Base-by-base conservation (phyloP, 2,329 filamentous ascomycete species). In the Corynespora cassiicola region DNA sequence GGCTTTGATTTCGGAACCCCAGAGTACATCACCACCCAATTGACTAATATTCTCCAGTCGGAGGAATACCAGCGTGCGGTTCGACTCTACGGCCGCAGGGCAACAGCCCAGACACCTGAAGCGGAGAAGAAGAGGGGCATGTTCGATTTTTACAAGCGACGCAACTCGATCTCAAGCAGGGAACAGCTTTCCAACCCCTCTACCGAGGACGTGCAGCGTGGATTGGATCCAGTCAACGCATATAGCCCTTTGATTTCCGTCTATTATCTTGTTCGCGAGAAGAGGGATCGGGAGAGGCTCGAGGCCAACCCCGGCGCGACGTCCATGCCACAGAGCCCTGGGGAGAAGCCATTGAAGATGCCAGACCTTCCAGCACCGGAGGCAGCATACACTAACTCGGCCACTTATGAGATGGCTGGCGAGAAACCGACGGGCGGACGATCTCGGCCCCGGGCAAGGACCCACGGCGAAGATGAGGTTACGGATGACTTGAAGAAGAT, bases 111-210 rank as follows among this genome's bases (percentile, higher is more conserved):
- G 63, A 66, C 79, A 65, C 58, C 80, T 47, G 65, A 84, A 73
- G 63, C 83, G 11, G 74, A 78, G n/a, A 90, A 96, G 69, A 95
- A 90, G 73, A 84, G 92, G 38, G 88, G 89, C 7, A 92, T 96
- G 5, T 96, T 97, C 55, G 92, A 96, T 63, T 97, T 99, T 61
- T 99, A 97, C 73, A 96, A 96, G 71, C 81, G 94, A 52, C 82
- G 91, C 42, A 96, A 91, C 63, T 97, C 92, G 1, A 86, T 84
- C 26, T 89, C 82, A 36, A 97, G 94, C 68, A 83, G 88, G 51
- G 94, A 97, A 63, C 96, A 90, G 3, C 74, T 99, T 48, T 79
- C 80, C 5, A 86, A 85, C 1, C 86, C 88, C n/a, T 97, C 92
- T 34, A 82, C 84, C 1, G 94, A 99, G 66, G 88, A 87, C 4